Evolutionary conservation across 2,329 filamentous ascomycete species (phyloP).

Genomic region (Helicocarpus griseus): DNA sequence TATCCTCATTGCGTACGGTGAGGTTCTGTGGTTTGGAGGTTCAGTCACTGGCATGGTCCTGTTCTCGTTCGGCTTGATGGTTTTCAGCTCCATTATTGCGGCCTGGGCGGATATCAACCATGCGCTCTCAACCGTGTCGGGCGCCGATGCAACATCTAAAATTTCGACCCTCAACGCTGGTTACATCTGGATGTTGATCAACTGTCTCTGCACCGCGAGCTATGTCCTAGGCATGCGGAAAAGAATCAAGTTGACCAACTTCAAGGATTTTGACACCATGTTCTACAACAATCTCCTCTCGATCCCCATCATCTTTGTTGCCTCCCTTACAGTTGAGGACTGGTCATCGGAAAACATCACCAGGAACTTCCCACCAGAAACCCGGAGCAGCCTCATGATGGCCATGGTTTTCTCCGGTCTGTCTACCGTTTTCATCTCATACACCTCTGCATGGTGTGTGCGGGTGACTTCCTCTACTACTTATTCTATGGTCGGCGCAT

Average conservation of each 20-base stretch:
- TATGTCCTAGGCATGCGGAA: slow-evolving; percentile 93
- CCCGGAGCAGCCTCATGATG: slow-evolving; percentile 67
- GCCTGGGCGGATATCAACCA: slow-evolving; percentile 96
- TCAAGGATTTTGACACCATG: slow-evolving; percentile 99
- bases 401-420: slow-evolving; percentile 93
- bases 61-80: slow-evolving; percentile 93
- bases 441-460: slow-evolving; percentile 98
- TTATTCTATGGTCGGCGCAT: slow-evolving; percentile 94
- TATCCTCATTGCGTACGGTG: slow-evolving; percentile 95
- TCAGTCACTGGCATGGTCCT: slow-evolving; percentile 79
- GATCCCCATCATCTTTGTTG: slow-evolving; percentile 78
- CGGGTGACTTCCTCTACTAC: slow-evolving; percentile 95
- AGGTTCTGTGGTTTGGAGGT: slow-evolving; percentile 96
- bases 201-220: slow-evolving; percentile 86
- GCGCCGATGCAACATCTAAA: slow-evolving; percentile 57
- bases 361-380: slow-evolving; percentile 78
- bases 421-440: slow-evolving; percentile 96
- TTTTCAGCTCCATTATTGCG: slow-evolving; percentile 84
- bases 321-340: slow-evolving; percentile 77
- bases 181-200: slow-evolving; percentile 96
- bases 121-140: slow-evolving; percentile 52
- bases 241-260: slow-evolving; percentile 98
- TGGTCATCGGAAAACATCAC: slow-evolving; percentile 79
- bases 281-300: slow-evolving; percentile 99
- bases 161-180: slow-evolving; percentile 87